Evolutionary conservation across 306 rosid genomes (phyloP).

Genomic region (Hippophae gyantsensis): DNA sequence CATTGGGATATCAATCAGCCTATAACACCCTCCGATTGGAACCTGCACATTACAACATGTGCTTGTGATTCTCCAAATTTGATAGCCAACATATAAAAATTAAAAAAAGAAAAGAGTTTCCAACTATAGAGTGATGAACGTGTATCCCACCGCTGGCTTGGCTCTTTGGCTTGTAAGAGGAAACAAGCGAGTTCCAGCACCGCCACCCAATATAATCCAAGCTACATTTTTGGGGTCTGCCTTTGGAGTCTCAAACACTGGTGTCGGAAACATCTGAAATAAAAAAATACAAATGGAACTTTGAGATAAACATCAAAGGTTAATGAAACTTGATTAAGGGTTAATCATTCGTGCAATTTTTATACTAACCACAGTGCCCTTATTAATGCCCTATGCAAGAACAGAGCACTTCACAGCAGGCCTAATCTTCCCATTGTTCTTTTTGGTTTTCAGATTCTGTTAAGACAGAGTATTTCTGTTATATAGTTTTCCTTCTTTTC

Average conservation of each 20-base stretch:
- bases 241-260: conserved; percentile 36
- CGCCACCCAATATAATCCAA: conserved; percentile 83
- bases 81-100: no score
- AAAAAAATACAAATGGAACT: conserved; percentile 14
- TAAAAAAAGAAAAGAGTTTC: neutral
- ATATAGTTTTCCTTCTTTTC: no score
- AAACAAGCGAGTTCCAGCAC: conserved; percentile 69
- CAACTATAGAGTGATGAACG: neutral
- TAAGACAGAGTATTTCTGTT: no score
- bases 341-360: neutral
- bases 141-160: conserved; percentile 69
- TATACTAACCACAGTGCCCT: conserved; percentile 47
- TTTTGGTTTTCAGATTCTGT: conserved; percentile 33
- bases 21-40: conserved; percentile 50
- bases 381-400: conserved; percentile 45
- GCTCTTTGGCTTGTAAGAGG: conserved; percentile 80
- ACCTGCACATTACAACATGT: conserved; percentile 24
- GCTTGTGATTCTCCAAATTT: conserved; percentile 3
- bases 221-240: conserved; percentile 72
- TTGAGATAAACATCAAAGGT: neutral
- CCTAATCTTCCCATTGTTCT: conserved; percentile 32
- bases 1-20: conserved; percentile 44
- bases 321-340: neutral
- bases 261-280: conserved; percentile 55
- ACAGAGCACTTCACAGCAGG: conserved; percentile 48